Base-by-base conservation (phyloP, 176 grass and related monocot species). In the Elymus sibiricus region DNA sequence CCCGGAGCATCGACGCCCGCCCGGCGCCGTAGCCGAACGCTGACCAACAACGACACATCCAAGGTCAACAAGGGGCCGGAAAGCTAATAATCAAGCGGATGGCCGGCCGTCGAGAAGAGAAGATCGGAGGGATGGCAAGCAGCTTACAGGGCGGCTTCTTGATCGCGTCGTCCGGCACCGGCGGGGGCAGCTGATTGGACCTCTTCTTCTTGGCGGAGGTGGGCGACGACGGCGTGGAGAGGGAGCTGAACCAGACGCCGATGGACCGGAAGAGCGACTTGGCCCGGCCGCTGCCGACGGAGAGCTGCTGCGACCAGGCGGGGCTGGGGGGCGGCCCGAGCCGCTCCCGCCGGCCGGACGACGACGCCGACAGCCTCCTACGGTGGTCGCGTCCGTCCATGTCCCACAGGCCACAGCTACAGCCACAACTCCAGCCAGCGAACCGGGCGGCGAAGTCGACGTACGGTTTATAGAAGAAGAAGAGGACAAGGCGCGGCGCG, bases 61-160 rank as follows among this genome's bases (percentile, higher is more conserved):
- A 21, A 8, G 51, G 17, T 19, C 4, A 53, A 0, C 15, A 19
- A 53, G 16, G 16, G 5, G 46, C 38, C 38, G 38, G 42, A 44
- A 44, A 44, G 2, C 11, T 44, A 46, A 46, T 46, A 9, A 56
- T 6, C 16, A 56, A 7, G 6, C 19, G 11, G 42, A 44, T 12
- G 53, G 53, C 7, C 35, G 12, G 7, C 14, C 9, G 27, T 31
- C 0, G 55, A 14, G 34, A 7, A 26, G 24, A 11, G 7, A 29
- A 29, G 29, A 29, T 29, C 29, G 29, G 29, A 5, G 2, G 19
- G 9, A 51, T 9, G 22, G 42, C 7, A 24, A 85, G 39, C 37
- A 82, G 21, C 55, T 88, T 79, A 94, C 92, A 71, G 24, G 83
- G 87, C 11, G 92, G 82, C 64, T 87, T 91, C 70, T 83, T 91